phyloP scores from a whole-genome alignment of 352 stramenopile genomes.

The Phytophthora sp. region DNA sequence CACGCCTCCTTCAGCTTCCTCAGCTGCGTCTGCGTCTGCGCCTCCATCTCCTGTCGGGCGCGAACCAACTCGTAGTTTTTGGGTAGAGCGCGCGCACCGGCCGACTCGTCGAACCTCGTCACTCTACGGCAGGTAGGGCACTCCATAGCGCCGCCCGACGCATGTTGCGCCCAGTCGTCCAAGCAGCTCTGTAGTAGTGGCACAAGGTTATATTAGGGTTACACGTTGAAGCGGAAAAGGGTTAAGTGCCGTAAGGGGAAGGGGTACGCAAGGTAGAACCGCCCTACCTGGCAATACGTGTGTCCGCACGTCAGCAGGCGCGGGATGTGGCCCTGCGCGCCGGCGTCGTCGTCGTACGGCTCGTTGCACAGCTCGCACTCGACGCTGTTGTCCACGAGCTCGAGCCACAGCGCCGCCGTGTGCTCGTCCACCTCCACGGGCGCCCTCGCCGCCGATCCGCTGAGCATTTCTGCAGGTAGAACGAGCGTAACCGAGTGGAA shows the following conservation, averaged over 20 bases:
- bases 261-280: constrained; percentile 5
- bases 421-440: constrained; percentile 53
- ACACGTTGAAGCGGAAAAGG: constrained; percentile 3
- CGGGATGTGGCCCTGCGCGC: constrained; percentile 65
- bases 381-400: constrained; percentile 79
- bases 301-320: constrained; percentile 79
- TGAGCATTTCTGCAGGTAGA: constrained; percentile 18
- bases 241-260: constrained; percentile 1
- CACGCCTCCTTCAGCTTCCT: constrained; percentile 54
- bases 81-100: constrained; percentile 61
- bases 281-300: constrained; percentile 80
- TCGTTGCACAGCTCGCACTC: constrained; percentile 90
- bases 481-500: constrained; percentile 5
- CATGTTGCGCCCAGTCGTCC: constrained; percentile 58
- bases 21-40: constrained; percentile 66
- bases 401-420: constrained; percentile 61
- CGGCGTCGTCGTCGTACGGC: constrained; percentile 74
- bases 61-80: constrained; percentile 89
- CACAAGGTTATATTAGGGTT: neutral
- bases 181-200: constrained; percentile 49
- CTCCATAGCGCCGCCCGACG: constrained; percentile 44
- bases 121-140: constrained; percentile 76
- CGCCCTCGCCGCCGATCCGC: constrained; percentile 6
- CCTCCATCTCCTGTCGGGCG: constrained; percentile 85
- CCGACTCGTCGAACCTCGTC: constrained; percentile 50